Percentiles rank a stretch among this genome's conserved stretches.
phyloP scores from a whole-genome alignment of 2,329 filamentous ascomycete genomes.

The Alternaria arborescens region DNA sequence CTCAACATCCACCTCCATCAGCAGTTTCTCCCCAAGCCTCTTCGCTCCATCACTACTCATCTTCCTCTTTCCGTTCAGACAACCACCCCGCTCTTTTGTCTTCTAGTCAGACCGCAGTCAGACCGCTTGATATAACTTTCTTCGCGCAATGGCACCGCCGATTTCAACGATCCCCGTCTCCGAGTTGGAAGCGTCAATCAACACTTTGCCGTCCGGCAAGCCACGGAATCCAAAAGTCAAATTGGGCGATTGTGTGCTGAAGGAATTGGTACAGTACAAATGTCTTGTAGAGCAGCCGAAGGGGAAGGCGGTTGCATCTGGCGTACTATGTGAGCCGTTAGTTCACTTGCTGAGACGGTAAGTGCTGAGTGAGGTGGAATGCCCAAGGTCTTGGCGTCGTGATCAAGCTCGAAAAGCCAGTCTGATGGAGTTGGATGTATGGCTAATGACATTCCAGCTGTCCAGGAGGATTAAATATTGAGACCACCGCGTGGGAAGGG shows the following conservation, averaged over 20 bases:
- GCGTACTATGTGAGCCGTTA: slow-evolving; percentile 64
- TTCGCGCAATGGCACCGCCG: slow-evolving; percentile 62
- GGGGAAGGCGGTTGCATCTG: slow-evolving; percentile 50
- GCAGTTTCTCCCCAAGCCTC: slow-evolving; percentile 62
- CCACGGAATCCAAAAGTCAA: slow-evolving; percentile 63
- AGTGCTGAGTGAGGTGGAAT: slow-evolving; percentile 36
- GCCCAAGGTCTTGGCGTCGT: slow-evolving; percentile 9
- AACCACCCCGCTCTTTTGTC: not conserved
- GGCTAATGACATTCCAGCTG: slow-evolving; percentile 50
- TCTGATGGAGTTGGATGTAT: not conserved
- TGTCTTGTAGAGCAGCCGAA: slow-evolving; percentile 61
- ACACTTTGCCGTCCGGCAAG: slow-evolving; percentile 61
- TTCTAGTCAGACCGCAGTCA: not conserved
- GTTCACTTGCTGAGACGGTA: slow-evolving; percentile 67
- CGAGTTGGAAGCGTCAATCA: slow-evolving; percentile 61
- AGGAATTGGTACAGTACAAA: slow-evolving; percentile 69
- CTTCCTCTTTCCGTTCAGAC: slow-evolving; percentile 7
- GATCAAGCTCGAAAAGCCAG: not conserved
- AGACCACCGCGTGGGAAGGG: slow-evolving; percentile 69
- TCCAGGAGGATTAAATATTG: slow-evolving; percentile 64
- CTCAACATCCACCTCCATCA: slow-evolving; percentile 51
- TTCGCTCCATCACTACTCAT: slow-evolving; percentile 47
- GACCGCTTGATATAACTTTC: not conserved
- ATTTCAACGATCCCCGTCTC: slow-evolving; percentile 62
- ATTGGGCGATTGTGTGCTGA: slow-evolving; percentile 63